Percentiles rank a stretch among this genome's conserved stretches.
phyloP scores from a whole-genome alignment of 2,329 filamentous ascomycete genomes.

The Tympanopsis confertula region DNA sequence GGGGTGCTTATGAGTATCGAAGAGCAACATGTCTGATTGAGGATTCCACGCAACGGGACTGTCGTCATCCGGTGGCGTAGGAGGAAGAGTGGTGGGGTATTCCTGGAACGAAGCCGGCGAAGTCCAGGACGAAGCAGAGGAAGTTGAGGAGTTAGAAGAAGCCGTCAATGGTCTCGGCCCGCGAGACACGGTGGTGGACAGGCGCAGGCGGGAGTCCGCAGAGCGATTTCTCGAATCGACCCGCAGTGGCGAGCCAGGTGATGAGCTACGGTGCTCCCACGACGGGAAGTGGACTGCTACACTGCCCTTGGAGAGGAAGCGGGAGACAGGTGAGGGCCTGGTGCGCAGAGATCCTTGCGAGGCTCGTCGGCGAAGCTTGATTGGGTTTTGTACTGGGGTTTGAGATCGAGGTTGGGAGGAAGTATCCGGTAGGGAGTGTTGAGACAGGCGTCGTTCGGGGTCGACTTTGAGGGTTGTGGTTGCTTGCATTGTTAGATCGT shows the following conservation, averaged over 20 bases:
- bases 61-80: constrained; percentile 27
- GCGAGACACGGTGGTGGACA: too few species aligned
- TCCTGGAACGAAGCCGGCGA: constrained; percentile 14
- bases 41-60: constrained; percentile 22
- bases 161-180: too few species aligned
- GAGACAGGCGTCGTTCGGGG: too few species aligned
- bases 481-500: too few species aligned
- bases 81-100: constrained; percentile 20
- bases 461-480: too few species aligned
- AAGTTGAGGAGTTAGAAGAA: neutral
- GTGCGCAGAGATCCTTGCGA: constrained; percentile 20
- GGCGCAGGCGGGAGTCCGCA: neutral
- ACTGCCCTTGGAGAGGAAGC: constrained; percentile 20
- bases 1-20: constrained; percentile 13
- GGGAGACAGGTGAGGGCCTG: constrained; percentile 18
- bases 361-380: constrained; percentile 17
- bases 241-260: neutral
- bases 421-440: too few species aligned
- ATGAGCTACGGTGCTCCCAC: constrained; percentile 33
- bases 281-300: constrained; percentile 34
- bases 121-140: constrained; percentile 14
- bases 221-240: neutral
- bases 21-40: constrained; percentile 15
- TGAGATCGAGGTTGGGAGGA: neutral
- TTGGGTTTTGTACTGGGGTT: neutral